Base-by-base conservation (phyloP, 345 rosid genomes). In the Nephelium lappaceum region DNA sequence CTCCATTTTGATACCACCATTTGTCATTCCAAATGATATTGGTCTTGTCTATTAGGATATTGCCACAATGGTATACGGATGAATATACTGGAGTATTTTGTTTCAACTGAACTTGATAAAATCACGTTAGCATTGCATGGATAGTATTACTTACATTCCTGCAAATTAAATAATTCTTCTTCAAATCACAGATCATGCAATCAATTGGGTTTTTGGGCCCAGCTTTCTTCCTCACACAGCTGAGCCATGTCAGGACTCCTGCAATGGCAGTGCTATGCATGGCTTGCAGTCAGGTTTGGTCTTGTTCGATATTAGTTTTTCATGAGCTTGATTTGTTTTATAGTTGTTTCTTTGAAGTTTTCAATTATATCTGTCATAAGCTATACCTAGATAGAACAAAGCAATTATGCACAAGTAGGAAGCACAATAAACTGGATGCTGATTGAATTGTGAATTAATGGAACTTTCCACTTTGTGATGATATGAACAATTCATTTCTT, bases 241-340 rank as follows among this genome's bases (percentile, higher is more conserved):
- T 93, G 83, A 92, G 97, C 84, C 85, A 84, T 72, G 91, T 95
- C 83, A 91, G 76, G 84, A 91, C 98, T 73, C 98, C 99, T 78
- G 93, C 93, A 53, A 87, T 95, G 91, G 99, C 99, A 57, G 99
- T 95, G 80, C 83, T 95, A 77, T 95, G 98, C 88, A 95, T 95
- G 99, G 97, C 99, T 68, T 93, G 98, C 87, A 91, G 98, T 86
- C 99, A 95, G 99, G 99, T 95, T 79, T 73, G 83, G 57, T 71
- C 73, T 73, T 55, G 21, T 58, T 71, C 47, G 12, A 71, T 83
- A 31, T 73, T 76, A 75, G 53, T 80, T 81, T 70, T 19, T 9
- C 9, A 67, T 9, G 11, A 25, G 65, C 73, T 78, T 66, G 11
- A 36, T 63, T 74, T 19, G 14, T 67, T 51, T 24, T 24, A 21